Base-by-base conservation (phyloP, 179 eudicot genomes). In the Camellia oleifera region DNA sequence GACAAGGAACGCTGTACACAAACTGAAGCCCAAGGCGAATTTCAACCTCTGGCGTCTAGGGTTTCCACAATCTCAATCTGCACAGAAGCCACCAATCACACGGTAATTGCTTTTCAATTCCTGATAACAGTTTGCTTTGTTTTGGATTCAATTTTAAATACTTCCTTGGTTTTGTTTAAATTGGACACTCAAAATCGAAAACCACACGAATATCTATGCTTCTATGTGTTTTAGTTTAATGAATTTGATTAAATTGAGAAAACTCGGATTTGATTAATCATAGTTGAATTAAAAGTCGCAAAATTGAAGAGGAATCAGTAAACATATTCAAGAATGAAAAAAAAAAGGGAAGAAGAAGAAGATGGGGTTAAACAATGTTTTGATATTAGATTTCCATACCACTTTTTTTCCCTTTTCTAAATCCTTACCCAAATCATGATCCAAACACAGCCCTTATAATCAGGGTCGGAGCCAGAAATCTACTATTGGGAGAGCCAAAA, bases 71-170 rank as follows among this genome's bases (percentile, higher is more conserved):
- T 77, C 42, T 65, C 71, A 40, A 77, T 61, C 70, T 8, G 44
- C 70, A 7, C 23, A 18, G 17, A 12, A n/a, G 0, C 45, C 58
- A 10, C 4, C 52, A 44, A 44, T 77, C 79, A 48, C 4, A 20
- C 45, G 79, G 79, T 77, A 77, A 77, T 77, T 75, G 56, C 5
- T 40, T 12, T 70, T 70, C 54, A 10, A 15, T 70, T 46, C 9
- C 54, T 70, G 23, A 70, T 32, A 70, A 45, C 20, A 15, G n/a
- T 40, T 68, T 68, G 9, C 17, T 15, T 46, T 4, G 7, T 70
- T 70, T 7, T 68, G 11, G 17, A 17, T 70, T 70, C 26, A 46
- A 46, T 45, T 70, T 17, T 46, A 15, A 15, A 4, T 32, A 32
- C 32, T 11, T 7, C 3, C 17, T 67, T 40, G 71, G 12, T 40